These are phyloP conservation scores for Prunus mira DNA, from an alignment of 306 rosid genomes.

Conservation along the genomic window DNA sequence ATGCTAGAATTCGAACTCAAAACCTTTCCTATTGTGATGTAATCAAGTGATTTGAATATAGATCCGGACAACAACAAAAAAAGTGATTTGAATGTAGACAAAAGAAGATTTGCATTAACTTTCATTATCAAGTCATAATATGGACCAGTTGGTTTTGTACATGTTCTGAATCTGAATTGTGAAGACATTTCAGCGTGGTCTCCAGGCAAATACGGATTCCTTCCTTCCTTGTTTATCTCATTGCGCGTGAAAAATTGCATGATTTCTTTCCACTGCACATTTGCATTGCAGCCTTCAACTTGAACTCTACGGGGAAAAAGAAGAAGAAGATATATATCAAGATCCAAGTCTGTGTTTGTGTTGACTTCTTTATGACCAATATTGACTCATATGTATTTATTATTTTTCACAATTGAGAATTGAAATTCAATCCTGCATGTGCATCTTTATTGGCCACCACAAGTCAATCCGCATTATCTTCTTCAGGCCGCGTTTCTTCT, in stretches of 20 bases:
- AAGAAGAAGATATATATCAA: no score
- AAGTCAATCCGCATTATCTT: no score
- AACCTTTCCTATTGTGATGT: no score
- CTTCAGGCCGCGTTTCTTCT: no score
- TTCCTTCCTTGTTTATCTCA: no score
- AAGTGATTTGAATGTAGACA: neutral
- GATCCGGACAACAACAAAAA: no score
- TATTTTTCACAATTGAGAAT: neutral
- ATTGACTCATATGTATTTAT: neutral
- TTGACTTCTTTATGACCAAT: neutral
- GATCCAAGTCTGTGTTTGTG: no score
- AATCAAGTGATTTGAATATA: neutral
- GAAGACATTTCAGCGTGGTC: conserved; percentile 3
- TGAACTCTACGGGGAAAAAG: no score
- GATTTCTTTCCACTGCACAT: no score
- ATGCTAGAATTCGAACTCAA: accelerated
- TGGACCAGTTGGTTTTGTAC: neutral
- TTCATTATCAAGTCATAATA: neutral
- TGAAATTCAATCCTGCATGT: neutral
- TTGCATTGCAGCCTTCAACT: neutral
- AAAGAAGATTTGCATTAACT: neutral
- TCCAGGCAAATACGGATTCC: neutral
- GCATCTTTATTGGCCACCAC: no score
- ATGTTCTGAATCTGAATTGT: neutral
- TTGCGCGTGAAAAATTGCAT: neutral